Conservation (phyloP, 306 rosid genomes). For the Trichosanthes cucumerina region DNA sequence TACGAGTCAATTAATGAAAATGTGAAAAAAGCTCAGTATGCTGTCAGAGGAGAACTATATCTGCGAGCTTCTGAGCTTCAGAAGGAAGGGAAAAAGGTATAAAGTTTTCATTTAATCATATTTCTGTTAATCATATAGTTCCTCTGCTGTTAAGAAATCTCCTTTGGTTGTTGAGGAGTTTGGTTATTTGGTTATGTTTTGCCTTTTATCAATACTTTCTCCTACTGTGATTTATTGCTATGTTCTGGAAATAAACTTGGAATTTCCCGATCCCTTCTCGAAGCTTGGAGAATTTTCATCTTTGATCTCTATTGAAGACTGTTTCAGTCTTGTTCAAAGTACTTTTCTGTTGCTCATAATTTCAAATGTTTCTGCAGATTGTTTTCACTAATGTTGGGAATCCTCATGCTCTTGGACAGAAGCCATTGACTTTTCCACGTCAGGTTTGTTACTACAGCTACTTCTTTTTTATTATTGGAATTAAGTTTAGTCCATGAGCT, state of each 20-base stretch:
- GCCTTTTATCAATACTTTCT: background rate
- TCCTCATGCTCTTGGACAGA: constrained; percentile 97
- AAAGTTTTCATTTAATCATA: background rate
- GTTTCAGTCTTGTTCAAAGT: no score
- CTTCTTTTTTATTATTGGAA: background rate
- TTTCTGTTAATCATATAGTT: background rate
- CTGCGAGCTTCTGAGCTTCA: constrained; percentile 98
- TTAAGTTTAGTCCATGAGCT: no score
- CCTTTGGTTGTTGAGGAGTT: background rate
- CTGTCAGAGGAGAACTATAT: constrained; percentile 95
- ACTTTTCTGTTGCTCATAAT: background rate
- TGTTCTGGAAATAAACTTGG: background rate
- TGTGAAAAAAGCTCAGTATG: constrained; percentile 89
- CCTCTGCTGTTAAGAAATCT: constrained; percentile 8
- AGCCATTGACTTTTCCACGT: constrained; percentile 91
- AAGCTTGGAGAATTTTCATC: background rate
- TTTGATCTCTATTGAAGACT: background rate
- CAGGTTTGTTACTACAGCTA: constrained; percentile 43
- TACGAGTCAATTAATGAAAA: constrained; percentile 65
- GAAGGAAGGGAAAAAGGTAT: constrained; percentile 95
- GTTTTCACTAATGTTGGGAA: constrained; percentile 96
- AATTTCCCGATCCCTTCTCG: background rate
- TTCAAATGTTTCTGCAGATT: constrained; percentile 44
- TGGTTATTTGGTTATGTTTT: background rate
- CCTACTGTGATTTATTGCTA: background rate